Evolutionary conservation across 78 protist species (phyloP).

Genomic region (Speleostelium caveatum): DNA sequence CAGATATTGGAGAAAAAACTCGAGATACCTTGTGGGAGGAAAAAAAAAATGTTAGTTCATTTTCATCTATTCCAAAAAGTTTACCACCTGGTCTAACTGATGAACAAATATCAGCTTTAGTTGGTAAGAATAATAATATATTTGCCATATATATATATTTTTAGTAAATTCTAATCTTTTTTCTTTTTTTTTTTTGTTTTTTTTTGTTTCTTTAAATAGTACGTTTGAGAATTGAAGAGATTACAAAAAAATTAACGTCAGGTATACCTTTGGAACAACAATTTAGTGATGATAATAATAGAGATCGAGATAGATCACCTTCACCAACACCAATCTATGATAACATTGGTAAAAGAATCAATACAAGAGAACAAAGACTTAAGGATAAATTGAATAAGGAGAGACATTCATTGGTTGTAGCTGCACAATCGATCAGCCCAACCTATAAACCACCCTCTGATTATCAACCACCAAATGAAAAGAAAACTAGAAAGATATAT

Average conservation of each 20-base stretch:
- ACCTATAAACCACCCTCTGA: conserved; percentile 85
- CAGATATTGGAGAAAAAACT: conserved; percentile 26
- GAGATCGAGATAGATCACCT: conserved; percentile 81
- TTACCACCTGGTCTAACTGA: conserved; percentile 73
- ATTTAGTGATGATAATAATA: conserved; percentile 48
- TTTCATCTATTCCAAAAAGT: conserved; percentile 21
- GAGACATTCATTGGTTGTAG: conserved; percentile 68
- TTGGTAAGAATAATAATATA: conserved; percentile 18
- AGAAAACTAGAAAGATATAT: conserved; percentile 83
- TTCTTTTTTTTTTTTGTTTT: not conserved
- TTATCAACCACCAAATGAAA: conserved; percentile 70
- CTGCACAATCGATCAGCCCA: conserved; percentile 47
- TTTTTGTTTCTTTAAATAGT: conserved; percentile 4
- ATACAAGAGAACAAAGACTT: conserved; percentile 90
- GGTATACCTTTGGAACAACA: conserved; percentile 58
- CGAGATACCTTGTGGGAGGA: conserved; percentile 18
- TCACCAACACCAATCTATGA: conserved; percentile 93
- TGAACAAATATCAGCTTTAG: conserved; percentile 55
- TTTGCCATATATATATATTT: too few relatives aligned
- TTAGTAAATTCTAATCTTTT: too few relatives aligned
- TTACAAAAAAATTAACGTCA: conserved; percentile 57
- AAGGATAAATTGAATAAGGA: conserved; percentile 78
- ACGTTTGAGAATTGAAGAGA: conserved; percentile 75
- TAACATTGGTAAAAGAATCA: conserved; percentile 86
- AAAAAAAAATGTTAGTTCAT: not conserved